Percentiles rank a stretch among this genome's conserved stretches.
phyloP scores from a whole-genome alignment of 2,329 filamentous ascomycete genomes.

The Ilyonectria robusta region DNA sequence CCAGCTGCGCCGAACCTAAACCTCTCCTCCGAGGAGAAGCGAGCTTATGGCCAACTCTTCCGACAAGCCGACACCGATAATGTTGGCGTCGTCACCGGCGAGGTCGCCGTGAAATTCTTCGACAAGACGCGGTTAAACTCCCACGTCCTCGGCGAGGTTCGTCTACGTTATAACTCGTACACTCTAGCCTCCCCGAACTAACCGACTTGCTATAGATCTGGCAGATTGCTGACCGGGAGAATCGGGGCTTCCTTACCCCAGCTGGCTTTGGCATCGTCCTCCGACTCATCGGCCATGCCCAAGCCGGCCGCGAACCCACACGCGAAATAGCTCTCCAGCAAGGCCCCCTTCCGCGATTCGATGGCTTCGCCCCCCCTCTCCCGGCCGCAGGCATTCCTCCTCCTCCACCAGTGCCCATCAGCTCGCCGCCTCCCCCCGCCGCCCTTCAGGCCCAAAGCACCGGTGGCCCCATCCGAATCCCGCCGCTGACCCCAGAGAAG shows the following conservation, averaged over 20 bases:
- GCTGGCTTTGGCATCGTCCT: slow-evolving; percentile 94
- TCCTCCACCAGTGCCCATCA: slow-evolving; percentile 53
- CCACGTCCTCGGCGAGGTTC: slow-evolving; percentile 87
- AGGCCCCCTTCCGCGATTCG: slow-evolving; percentile 92
- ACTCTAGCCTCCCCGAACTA: slow-evolving; percentile 7
- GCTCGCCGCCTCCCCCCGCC: slow-evolving; percentile 63
- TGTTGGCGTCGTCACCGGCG: slow-evolving; percentile 94
- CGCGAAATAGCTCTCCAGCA: slow-evolving; percentile 86
- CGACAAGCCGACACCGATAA: slow-evolving; percentile 92
- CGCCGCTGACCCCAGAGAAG: slow-evolving; percentile 89
- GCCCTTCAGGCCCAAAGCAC: slow-evolving; percentile 70
- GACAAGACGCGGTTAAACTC: slow-evolving; percentile 94
- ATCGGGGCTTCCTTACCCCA: slow-evolving; percentile 92
- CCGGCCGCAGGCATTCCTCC: slow-evolving; percentile 58
- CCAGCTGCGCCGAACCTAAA: slow-evolving; percentile 80
- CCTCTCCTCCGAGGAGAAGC: slow-evolving; percentile 92
- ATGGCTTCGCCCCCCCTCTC: slow-evolving; percentile 71
- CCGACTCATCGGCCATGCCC: slow-evolving; percentile 94
- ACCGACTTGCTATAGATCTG: slow-evolving; percentile 78
- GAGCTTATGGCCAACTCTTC: slow-evolving; percentile 93
- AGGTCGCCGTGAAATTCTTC: slow-evolving; percentile 97
- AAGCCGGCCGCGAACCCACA: slow-evolving; percentile 86
- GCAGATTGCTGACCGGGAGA: slow-evolving; percentile 98
- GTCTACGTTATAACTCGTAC: slow-evolving; percentile 48
- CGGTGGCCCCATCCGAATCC: slow-evolving; percentile 85